Base-by-base conservation (phyloP, 768 basidiomycete genomes). In the Phallus indusiatus region DNA sequence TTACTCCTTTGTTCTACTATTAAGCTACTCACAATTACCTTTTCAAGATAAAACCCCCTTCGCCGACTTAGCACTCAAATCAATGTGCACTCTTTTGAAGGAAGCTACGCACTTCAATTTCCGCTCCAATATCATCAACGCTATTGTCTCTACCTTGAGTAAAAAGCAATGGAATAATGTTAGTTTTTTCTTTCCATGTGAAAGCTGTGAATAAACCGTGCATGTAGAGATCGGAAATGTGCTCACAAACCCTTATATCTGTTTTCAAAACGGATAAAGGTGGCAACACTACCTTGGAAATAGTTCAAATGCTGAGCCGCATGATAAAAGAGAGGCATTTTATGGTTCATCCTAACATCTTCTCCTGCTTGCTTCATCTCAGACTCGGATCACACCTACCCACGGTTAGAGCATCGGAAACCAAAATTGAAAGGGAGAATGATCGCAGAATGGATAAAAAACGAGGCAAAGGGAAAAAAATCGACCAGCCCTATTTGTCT, bases 51-150 rank as follows among this genome's bases (percentile, higher is more conserved):
- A 80, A 64, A 81, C 75, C 57, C 83, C 83, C 54, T 71, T 94
- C 17, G 76, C 83, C 22, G 83, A 85, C 55, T 71, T 84, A 9
- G 82, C 86, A 52, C 76, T 98, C 55, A 85, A 82, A 67, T 91
- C 86, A 72, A 86, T 98, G 80, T 94, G 94, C 72, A 86, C 86
- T 5, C 77, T 98, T 48, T 75, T 93, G 22, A 78, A 79, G 18
- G 85, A 91, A 67, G 82, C 85, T 62, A 88, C 91, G 14, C 94
- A 98, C 73, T 99, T 99, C 83, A 99, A 98, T 74, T 98, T 97
- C 71, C 83, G 90, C 49, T 78, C 82, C 64, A 96, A 98, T 74
- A 80, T 99, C 64, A 91, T 96, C 83, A 84, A 84, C 61, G 86
- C 86, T 53, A 76, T 98, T 60, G 83, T 97, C 21, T 83, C 86